phyloP scores from a whole-genome alignment of 2,329 filamentous ascomycete genomes.

The Ceratocystis cubensis region DNA sequence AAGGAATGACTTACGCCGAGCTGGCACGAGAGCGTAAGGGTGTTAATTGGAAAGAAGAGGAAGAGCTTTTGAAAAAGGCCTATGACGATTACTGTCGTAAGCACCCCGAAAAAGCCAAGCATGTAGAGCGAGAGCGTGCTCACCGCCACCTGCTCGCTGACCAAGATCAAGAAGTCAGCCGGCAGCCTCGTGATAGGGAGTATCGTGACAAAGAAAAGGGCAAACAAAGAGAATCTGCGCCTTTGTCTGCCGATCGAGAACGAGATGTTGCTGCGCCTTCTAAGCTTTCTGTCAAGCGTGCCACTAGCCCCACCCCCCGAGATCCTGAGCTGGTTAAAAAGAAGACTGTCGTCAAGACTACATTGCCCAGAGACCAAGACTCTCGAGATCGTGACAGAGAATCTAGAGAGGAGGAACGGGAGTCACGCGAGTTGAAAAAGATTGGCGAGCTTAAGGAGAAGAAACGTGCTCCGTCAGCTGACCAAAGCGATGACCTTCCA shows the following conservation, averaged over 20 bases:
- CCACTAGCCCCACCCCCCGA: constrained; percentile 11
- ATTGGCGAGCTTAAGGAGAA: constrained; percentile 38
- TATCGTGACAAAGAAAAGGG: constrained; percentile 21
- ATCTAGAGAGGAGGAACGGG: constrained; percentile 31
- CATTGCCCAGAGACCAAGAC: constrained; percentile 36
- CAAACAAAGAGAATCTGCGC: background rate
- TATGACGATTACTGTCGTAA: constrained; percentile 53
- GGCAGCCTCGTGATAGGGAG: constrained; percentile 28
- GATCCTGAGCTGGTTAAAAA: constrained; percentile 27
- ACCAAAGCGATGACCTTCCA: constrained; percentile 36
- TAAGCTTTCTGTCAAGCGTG: constrained; percentile 27
- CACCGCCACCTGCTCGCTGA: background rate
- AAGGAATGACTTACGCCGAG: constrained; percentile 74
- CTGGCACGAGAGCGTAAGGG: constrained; percentile 72
- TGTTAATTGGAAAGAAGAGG: constrained; percentile 82
- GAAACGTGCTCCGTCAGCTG: constrained; percentile 33
- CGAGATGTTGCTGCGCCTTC: constrained; percentile 32
- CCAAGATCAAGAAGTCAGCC: constrained; percentile 10
- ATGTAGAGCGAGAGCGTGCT: constrained; percentile 33
- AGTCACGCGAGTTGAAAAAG: constrained; percentile 26
- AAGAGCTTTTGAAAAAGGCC: constrained; percentile 62
- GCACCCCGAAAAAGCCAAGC: constrained; percentile 37
- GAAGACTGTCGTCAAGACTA: constrained; percentile 27
- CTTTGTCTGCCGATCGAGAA: constrained; percentile 30
- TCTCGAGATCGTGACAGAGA: constrained; percentile 37